Conservation (phyloP, 352 stramenopile genomes). For the Pythium guiyangense region DNA sequence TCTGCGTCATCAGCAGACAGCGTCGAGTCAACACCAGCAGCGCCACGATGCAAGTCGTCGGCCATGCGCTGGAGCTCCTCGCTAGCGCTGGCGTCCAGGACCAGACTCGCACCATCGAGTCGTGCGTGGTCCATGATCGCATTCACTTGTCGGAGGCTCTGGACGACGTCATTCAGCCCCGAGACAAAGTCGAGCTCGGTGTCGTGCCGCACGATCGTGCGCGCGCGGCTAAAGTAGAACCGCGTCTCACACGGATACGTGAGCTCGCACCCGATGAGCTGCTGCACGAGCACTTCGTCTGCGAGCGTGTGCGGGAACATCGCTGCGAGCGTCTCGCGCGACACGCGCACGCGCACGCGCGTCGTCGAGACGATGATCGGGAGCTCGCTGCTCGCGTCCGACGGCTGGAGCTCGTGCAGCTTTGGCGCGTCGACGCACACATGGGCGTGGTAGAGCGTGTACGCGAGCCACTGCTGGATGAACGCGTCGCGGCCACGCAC, state of each 20-base stretch:
- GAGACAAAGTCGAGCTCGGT: conserved; percentile 37
- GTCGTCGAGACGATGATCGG: conserved; percentile 12
- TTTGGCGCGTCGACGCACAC: conserved; percentile 10
- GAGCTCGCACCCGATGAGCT: conserved; percentile 31
- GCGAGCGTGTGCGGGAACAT: conserved; percentile 40
- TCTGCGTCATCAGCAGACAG: not conserved
- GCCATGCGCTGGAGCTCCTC: conserved; percentile 6
- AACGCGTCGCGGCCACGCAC: conserved; percentile 13
- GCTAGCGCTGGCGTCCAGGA: conserved; percentile 4
- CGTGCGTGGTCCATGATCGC: conserved; percentile 15
- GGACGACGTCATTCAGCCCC: conserved; percentile 28
- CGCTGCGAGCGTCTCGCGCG: conserved; percentile 31
- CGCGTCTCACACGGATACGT: conserved; percentile 30
- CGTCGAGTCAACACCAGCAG: not conserved
- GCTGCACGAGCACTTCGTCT: conserved; percentile 30
- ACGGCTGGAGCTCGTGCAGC: conserved; percentile 12
- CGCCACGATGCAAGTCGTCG: not conserved
- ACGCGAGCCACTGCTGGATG: conserved; percentile 16
- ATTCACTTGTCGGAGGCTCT: conserved; percentile 11
- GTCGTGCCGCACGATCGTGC: conserved; percentile 35
- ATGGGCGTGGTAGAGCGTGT: conserved; percentile 15
- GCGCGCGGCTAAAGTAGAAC: conserved; percentile 40
- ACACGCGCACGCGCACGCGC: conserved; percentile 22
- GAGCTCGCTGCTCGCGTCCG: conserved; percentile 6
- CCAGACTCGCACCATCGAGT: conserved; percentile 13